Evolutionary conservation across 305 asterid genomes (phyloP).

Genomic region (Rubia tinctorum): DNA sequence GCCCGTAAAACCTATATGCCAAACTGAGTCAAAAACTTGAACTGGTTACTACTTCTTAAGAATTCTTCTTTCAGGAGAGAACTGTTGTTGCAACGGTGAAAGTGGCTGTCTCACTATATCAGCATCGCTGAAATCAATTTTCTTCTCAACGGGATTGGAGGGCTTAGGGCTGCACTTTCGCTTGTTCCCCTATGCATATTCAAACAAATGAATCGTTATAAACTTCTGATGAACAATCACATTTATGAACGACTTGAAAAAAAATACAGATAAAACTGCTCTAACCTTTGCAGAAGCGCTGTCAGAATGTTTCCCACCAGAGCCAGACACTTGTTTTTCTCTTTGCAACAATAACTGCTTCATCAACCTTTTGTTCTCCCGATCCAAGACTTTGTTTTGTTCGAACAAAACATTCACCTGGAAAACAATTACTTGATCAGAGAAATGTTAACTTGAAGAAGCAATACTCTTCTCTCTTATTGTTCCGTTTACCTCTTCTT

Average conservation of each 20-base stretch:
- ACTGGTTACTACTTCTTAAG: constrained; percentile 35
- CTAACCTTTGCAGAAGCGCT: constrained; percentile 55
- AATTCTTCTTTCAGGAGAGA: constrained; percentile 61
- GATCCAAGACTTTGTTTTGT: constrained; percentile 56
- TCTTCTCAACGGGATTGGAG: constrained; percentile 56
- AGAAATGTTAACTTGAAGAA: background rate
- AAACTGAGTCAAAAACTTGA: constrained; percentile 15
- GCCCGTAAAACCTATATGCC: background rate
- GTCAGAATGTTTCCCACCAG: constrained; percentile 47
- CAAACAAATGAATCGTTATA: background rate
- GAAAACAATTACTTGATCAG: constrained; percentile 15
- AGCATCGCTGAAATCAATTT: constrained; percentile 44
- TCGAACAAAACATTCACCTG: constrained; percentile 67
- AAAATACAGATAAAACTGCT: background rate
- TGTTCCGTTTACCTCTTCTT: constrained; percentile 78
- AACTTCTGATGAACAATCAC: background rate
- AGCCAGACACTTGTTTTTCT: constrained; percentile 50
- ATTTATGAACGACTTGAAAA: background rate
- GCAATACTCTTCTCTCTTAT: background rate
- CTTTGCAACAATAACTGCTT: constrained; percentile 38
- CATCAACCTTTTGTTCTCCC: constrained; percentile 62
- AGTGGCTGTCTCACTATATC: constrained; percentile 62
- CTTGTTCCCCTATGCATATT: constrained; percentile 52
- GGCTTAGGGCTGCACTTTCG: constrained; percentile 62
- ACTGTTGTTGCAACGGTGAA: constrained; percentile 61